These are phyloP conservation scores for Pulveroboletus ravenelii DNA, from an alignment of 768 basidiomycete species.

Conservation along the genomic window DNA sequence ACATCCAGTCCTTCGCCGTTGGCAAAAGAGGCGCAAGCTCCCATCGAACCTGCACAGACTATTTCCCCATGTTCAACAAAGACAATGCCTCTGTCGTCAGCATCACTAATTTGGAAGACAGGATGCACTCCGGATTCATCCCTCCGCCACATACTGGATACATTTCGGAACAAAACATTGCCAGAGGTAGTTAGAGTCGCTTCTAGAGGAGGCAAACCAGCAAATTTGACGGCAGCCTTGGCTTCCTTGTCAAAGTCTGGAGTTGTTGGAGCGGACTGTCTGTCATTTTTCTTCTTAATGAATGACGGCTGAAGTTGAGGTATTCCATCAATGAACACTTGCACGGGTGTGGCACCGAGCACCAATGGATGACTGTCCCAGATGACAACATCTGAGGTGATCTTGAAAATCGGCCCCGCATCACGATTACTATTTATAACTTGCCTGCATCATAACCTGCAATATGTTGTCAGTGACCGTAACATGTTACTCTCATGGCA, in stretches of 20 bases:
- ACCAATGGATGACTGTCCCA: slow-evolving; percentile 78
- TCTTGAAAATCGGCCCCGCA: background rate
- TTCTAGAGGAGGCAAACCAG: slow-evolving; percentile 66
- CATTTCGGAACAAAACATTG: slow-evolving; percentile 49
- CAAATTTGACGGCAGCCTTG: slow-evolving; percentile 49
- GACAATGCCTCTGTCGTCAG: slow-evolving; percentile 30
- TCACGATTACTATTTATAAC: background rate
- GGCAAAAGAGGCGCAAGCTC: slow-evolving; percentile 11
- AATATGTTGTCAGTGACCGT: slow-evolving; percentile 1
- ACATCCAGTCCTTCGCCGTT: slow-evolving; percentile 6
- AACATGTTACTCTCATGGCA: background rate
- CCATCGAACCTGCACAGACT: slow-evolving; percentile 37
- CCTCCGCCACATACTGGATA: slow-evolving; percentile 36
- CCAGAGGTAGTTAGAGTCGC: slow-evolving; percentile 31
- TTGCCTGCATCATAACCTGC: slow-evolving; percentile 64
- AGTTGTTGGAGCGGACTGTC: slow-evolving; percentile 47
- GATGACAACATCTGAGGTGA: slow-evolving; percentile 42
- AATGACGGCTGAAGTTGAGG: slow-evolving; percentile 45
- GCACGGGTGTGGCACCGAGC: slow-evolving; percentile 73
- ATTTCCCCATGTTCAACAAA: slow-evolving; percentile 53
- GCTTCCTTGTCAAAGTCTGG: slow-evolving; percentile 64
- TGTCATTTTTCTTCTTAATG: slow-evolving; percentile 40
- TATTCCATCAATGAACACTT: slow-evolving; percentile 84
- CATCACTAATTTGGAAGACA: slow-evolving; percentile 11
- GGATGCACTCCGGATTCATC: slow-evolving; percentile 19